Evolutionary conservation across 306 rosid species (phyloP).

Genomic region (Cucurbita maxima): DNA sequence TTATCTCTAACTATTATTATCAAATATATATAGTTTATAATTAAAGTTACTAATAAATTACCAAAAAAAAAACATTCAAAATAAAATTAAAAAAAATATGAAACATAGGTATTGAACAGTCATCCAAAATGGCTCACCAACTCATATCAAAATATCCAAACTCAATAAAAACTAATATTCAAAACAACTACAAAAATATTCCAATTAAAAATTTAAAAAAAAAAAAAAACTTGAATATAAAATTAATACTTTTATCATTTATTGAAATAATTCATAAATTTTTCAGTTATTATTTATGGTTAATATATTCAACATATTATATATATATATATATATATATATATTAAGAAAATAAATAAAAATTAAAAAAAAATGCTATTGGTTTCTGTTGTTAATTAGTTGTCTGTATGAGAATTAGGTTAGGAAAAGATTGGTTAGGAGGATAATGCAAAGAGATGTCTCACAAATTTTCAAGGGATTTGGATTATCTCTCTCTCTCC

Average conservation of each 20-base stretch:
- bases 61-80: neutral
- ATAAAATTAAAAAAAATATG: neutral
- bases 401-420: no score
- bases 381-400: no score
- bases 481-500: slow-evolving; percentile 1
- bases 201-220: neutral
- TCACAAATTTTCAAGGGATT: slow-evolving; percentile 5
- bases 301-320: neutral
- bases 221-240: neutral
- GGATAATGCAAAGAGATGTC: slow-evolving; percentile 1
- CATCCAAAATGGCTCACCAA: neutral
- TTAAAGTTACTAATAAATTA: neutral
- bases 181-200: neutral
- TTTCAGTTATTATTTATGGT: neutral
- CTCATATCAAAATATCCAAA: neutral
- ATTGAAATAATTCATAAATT: neutral
- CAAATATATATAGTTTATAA: neutral
- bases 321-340: no score
- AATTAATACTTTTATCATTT: neutral
- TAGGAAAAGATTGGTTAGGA: neutral
- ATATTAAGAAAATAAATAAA: neutral
- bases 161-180: neutral
- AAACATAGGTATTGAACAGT: neutral
- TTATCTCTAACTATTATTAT: no score
- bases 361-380: no score